Base-by-base conservation (phyloP, 2,329 filamentous ascomycete species). In the Microsporum ferrugineum region DNA sequence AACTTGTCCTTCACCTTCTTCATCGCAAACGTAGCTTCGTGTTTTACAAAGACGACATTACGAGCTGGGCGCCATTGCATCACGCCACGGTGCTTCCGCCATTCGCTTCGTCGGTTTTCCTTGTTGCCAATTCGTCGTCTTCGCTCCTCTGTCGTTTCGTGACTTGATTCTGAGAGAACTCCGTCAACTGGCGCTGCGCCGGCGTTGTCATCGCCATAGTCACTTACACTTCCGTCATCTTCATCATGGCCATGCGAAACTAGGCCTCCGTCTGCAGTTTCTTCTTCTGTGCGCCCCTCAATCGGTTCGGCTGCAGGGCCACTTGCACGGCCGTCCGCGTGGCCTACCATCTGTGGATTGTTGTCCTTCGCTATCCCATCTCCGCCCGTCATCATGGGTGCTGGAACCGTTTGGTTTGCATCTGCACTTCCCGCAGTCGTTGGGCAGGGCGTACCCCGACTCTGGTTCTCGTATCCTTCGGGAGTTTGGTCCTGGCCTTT, bases 1-100 rank as follows among this genome's bases (percentile, higher is more conserved):
- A 94, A 80, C 71, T 89, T 86, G 69, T 88, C 87, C 72, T 86
- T 88, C 60, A 95, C 76, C 72, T 88, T 89, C 51, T 85, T 80
- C 3, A 91, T 73, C 0, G 88, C 89, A 75, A 86, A 91, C 68
- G 88, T 87, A 0, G 88, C 84, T 77, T 97, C 89, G 68, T 96
- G 82, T 75, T 94, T 95, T 49, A 87, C 91, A 72, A 96, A 97
- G 66, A 86, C 84, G 27, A 84, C 79, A 71, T 96, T 96, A 45
- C 92, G 81, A 71, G 91, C 88, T 0, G 92, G 91, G 69, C 86
- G 88, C 91, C 91, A 97, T 73, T 97, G 92, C 89, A 96, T 95
- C 70, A 96, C 69, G 0, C 92, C 92, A 8, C 91, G 82, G 67
- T 96, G 91, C 75, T 91, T 90, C 0, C 91, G 83, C 71, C 91